A percentile compares a stretch with the other conserved stretches of the same genome.
Evolutionary conservation across 2,329 filamentous ascomycete species (phyloP).

Genomic region (Penicillium hordei): DNA sequence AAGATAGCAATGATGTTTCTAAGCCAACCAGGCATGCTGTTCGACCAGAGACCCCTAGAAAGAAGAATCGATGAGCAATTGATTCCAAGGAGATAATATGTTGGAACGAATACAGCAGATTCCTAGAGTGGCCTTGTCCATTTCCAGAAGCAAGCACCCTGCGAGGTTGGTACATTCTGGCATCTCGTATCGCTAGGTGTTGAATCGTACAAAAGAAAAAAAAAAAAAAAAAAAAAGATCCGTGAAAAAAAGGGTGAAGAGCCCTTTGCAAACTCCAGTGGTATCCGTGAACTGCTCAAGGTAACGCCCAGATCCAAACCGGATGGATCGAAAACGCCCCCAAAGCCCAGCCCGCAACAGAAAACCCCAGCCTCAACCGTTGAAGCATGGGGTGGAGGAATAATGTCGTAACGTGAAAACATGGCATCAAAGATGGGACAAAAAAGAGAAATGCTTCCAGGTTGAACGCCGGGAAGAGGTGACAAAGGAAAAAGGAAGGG

Average conservation of each 20-base stretch:
- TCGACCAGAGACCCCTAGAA: neutral
- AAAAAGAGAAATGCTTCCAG: slow-evolving; percentile 21
- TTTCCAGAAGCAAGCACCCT: slow-evolving; percentile 5
- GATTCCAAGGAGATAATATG: neutral
- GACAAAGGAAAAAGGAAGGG: slow-evolving; percentile 26
- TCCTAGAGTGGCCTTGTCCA: neutral
- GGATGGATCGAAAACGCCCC: slow-evolving; percentile 6
- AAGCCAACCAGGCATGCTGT: neutral
- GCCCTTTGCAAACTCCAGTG: slow-evolving; percentile 24
- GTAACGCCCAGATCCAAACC: slow-evolving; percentile 3
- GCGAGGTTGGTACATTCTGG: slow-evolving; percentile 22
- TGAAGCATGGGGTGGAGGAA: slow-evolving; percentile 11
- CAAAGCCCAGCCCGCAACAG: slow-evolving; percentile 8
- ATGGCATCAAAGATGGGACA: slow-evolving; percentile 21
- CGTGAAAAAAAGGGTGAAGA: slow-evolving; percentile 19
- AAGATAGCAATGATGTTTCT: slow-evolving; percentile 1
- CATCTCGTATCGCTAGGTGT: slow-evolving; percentile 22
- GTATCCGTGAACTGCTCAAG: slow-evolving; percentile 9
- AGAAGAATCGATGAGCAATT: neutral
- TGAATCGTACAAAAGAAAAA: slow-evolving; percentile 24
- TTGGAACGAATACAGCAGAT: neutral
- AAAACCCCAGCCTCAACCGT: slow-evolving; percentile 11
- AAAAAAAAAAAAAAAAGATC: slow-evolving; percentile 15
- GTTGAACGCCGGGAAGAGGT: slow-evolving; percentile 17
- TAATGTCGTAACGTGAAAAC: slow-evolving; percentile 21